phyloP scores from a whole-genome alignment of 768 basidiomycete species.

The Tricholoma hemisulphureum region DNA sequence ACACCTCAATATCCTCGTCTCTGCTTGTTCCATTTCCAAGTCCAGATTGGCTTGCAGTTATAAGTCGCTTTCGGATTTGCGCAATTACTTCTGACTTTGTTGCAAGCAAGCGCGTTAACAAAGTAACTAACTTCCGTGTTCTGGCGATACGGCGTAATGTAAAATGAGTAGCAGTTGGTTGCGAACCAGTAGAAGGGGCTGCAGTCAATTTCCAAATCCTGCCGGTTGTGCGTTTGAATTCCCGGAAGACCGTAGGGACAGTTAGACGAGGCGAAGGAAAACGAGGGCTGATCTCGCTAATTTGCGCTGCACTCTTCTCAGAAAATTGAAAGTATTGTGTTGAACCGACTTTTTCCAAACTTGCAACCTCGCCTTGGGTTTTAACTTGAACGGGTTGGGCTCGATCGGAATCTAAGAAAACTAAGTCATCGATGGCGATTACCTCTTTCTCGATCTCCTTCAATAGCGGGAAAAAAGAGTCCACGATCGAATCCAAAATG shows the following conservation, averaged over 20 bases:
- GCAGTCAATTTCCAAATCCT: constrained; percentile 20
- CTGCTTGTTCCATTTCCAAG: constrained; percentile 37
- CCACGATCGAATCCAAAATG: constrained; percentile 89
- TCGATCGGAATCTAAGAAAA: constrained; percentile 35
- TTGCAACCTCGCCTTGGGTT: neutral
- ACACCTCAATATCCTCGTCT: constrained; percentile 65
- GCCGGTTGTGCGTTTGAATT: constrained; percentile 32
- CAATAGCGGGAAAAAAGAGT: constrained; percentile 86
- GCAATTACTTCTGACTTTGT: constrained; percentile 82
- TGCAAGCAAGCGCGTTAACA: constrained; percentile 69
- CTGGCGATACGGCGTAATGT: constrained; percentile 78
- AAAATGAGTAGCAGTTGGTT: constrained; percentile 36
- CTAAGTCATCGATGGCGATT: constrained; percentile 69
- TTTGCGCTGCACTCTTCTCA: constrained; percentile 16
- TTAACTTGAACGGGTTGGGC: neutral
- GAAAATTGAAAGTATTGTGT: neutral
- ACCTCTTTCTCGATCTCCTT: constrained; percentile 81
- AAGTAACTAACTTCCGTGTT: constrained; percentile 75
- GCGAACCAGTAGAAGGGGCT: constrained; percentile 15
- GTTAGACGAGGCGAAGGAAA: constrained; percentile 36
- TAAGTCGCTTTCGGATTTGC: constrained; percentile 73
- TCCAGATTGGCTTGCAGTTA: constrained; percentile 36
- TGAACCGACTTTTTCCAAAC: neutral
- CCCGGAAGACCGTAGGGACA: constrained; percentile 34
- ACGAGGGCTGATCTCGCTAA: constrained; percentile 26